Conservation (phyloP, 2,329 filamentous ascomycete species). For the Seiridium unicorne region DNA sequence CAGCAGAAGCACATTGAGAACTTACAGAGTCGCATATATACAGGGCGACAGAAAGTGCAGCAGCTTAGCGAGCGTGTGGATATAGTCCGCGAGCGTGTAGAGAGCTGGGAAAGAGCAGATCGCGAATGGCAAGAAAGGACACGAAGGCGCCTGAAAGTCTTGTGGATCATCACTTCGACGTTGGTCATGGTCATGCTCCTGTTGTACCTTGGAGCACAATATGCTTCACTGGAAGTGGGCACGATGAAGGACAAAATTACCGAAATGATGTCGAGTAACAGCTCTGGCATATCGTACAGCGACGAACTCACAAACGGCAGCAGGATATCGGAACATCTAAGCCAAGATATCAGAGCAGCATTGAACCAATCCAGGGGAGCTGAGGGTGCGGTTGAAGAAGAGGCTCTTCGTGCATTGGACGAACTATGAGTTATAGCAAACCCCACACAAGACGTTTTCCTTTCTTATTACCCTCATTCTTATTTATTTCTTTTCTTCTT, state of each 20-base stretch:
- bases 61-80: slow-evolving; percentile 63
- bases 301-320: slow-evolving; percentile 17
- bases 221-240: slow-evolving; percentile 15
- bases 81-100: slow-evolving; percentile 60
- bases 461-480: neutral
- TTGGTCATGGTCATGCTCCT: slow-evolving; percentile 47
- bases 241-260: neutral
- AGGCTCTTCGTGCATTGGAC: slow-evolving; percentile 28
- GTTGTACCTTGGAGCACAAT: slow-evolving; percentile 36
- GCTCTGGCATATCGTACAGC: slow-evolving; percentile 10
- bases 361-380: slow-evolving; percentile 20
- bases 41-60: slow-evolving; percentile 58
- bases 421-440: slow-evolving; percentile 22
- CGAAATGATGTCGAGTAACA: slow-evolving; percentile 13
- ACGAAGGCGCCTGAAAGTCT: slow-evolving; percentile 57
- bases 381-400: slow-evolving; percentile 16
- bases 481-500: neutral
- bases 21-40: slow-evolving; percentile 60
- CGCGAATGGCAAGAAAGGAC: slow-evolving; percentile 67
- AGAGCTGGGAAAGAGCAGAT: slow-evolving; percentile 67
- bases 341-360: slow-evolving; percentile 25
- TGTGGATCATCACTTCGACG: slow-evolving; percentile 60
- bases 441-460: neutral
- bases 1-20: slow-evolving; percentile 63
- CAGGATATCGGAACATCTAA: slow-evolving; percentile 18